Percentiles rank a stretch among this genome's conserved stretches.
phyloP scores from a whole-genome alignment of 139 green algal species.

The Zygnema cylindricum region DNA sequence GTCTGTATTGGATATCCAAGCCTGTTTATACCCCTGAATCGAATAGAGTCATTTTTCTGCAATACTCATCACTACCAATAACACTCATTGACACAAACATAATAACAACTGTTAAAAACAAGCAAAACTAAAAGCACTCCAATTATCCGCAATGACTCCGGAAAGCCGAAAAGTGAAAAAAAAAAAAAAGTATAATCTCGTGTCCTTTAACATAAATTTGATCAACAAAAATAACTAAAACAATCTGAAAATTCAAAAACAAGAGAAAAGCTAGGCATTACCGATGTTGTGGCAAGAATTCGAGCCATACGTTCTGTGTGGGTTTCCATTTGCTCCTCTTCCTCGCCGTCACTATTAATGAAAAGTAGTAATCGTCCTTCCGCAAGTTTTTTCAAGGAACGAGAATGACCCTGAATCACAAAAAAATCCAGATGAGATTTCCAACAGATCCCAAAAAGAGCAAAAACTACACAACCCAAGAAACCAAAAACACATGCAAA shows the following conservation, averaged over 20 bases:
- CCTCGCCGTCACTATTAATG: conserved; percentile 15
- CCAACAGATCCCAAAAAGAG: no score
- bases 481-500: no score
- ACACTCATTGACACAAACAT: background rate
- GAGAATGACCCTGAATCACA: background rate
- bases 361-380: background rate
- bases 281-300: background rate
- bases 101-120: background rate
- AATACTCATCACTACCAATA: no score
- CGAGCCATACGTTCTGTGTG: background rate
- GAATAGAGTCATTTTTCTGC: no score
- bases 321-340: conserved; percentile 1
- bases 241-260: background rate
- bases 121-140: background rate
- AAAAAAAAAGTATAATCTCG: no score
- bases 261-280: background rate
- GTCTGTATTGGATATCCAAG: no score
- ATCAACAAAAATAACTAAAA: background rate
- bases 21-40: no score
- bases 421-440: no score
- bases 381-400: background rate
- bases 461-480: no score
- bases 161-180: background rate
- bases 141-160: background rate
- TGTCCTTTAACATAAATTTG: background rate